These are phyloP conservation scores for Ceratocystis lukuohia DNA, from an alignment of 2,329 filamentous ascomycete genomes.

Conservation along the genomic window DNA sequence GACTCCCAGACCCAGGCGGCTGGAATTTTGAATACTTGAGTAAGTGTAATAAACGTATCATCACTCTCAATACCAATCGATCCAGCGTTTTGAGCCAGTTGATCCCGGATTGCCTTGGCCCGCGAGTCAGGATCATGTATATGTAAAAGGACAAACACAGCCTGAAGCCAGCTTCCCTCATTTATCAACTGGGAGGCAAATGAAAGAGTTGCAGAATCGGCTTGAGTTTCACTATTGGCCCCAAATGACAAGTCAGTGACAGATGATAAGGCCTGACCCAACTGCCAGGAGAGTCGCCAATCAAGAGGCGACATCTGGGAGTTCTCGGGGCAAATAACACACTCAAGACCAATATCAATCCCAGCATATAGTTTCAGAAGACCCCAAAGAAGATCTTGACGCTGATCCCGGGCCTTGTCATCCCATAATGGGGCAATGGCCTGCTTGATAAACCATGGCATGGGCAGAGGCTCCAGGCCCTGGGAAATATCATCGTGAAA, in stretches of 20 bases:
- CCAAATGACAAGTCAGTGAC: conserved; percentile 41
- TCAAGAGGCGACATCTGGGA: conserved; percentile 63
- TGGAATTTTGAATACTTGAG: conserved; percentile 56
- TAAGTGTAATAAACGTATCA: conserved; percentile 43
- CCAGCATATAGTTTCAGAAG: conserved; percentile 68
- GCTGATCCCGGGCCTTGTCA: conserved; percentile 41
- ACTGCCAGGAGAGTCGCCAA: conserved; percentile 69
- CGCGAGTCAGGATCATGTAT: conserved; percentile 52
- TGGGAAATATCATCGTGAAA: conserved; percentile 63
- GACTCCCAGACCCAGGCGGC: conserved; percentile 73
- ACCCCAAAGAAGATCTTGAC: conserved; percentile 75
- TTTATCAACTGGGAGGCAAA: conserved; percentile 53
- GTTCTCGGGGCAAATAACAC: conserved; percentile 62
- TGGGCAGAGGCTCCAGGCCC: conserved; percentile 57
- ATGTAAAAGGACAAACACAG: conserved; percentile 65
- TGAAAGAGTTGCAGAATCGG: conserved; percentile 51
- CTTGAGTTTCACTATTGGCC: conserved; percentile 42
- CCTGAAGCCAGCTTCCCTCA: conserved; percentile 53
- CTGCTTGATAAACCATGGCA: conserved; percentile 56
- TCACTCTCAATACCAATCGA: conserved; percentile 47
- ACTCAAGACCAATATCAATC: conserved; percentile 45
- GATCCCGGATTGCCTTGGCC: conserved; percentile 54
- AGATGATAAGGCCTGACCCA: conserved; percentile 52
- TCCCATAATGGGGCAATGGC: conserved; percentile 46
- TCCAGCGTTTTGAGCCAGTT: conserved; percentile 58